Conservation (phyloP, 495 filamentous ascomycete species). For the Aspergillus leporis region DNA sequence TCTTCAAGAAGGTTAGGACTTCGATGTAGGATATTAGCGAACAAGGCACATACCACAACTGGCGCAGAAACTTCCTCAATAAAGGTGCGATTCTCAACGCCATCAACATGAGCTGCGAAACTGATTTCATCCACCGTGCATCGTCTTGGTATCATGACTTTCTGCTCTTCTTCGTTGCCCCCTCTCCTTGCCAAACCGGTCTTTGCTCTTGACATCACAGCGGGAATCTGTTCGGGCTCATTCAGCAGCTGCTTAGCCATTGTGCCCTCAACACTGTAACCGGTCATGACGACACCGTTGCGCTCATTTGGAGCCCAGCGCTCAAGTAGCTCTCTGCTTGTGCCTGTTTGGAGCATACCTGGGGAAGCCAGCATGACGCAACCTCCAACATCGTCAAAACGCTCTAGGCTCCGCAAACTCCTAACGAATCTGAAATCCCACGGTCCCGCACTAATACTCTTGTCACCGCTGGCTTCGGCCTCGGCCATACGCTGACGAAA, state of each 20-base stretch:
- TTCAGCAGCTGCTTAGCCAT: slow-evolving; percentile 95
- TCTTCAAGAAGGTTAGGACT: slow-evolving; percentile 48
- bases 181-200: slow-evolving; percentile 56
- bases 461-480: slow-evolving; percentile 73
- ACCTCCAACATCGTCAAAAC: slow-evolving; percentile 92
- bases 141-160: slow-evolving; percentile 87
- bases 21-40: neutral
- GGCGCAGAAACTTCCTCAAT: slow-evolving; percentile 89
- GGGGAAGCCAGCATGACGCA: slow-evolving; percentile 97
- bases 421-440: slow-evolving; percentile 96
- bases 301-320: slow-evolving; percentile 92
- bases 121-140: slow-evolving; percentile 91
- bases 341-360: slow-evolving; percentile 96
- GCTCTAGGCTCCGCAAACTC: slow-evolving; percentile 85
- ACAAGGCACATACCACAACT: slow-evolving; percentile 71
- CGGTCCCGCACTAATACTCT: slow-evolving; percentile 73
- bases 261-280: slow-evolving; percentile 96
- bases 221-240: slow-evolving; percentile 89
- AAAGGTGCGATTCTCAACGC: slow-evolving; percentile 90
- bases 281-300: slow-evolving; percentile 96
- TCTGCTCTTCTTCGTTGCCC: slow-evolving; percentile 62
- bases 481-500: slow-evolving; percentile 86
- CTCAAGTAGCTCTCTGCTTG: slow-evolving; percentile 88
- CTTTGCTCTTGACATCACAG: slow-evolving; percentile 77
- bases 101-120: slow-evolving; percentile 96